A percentile compares a stretch with the other conserved stretches of the same genome.
phyloP scores from a whole-genome alignment of 176 grass and related monocot genomes.

The Zoysia pacifica region DNA sequence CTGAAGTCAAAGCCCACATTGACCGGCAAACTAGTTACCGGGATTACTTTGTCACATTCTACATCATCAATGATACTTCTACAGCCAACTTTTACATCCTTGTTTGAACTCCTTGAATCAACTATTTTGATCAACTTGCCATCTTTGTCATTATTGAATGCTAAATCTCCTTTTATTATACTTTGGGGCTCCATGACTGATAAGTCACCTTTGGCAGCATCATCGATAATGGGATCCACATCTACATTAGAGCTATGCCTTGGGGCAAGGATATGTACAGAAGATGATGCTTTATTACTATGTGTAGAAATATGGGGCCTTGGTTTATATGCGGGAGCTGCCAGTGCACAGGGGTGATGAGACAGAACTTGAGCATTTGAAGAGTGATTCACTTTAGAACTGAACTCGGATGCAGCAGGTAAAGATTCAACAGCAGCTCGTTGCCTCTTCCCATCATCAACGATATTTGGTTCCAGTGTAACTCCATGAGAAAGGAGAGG shows the following conservation, averaged over 20 bases:
- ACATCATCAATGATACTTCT: conserved; percentile 37
- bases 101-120: conserved; percentile 36
- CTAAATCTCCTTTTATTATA: conserved; percentile 21
- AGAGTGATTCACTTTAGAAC: conserved; percentile 35
- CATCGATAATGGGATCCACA: conserved; percentile 25
- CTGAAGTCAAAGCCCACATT: conserved; percentile 25
- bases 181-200: conserved; percentile 22
- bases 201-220: conserved; percentile 21
- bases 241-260: conserved; percentile 46
- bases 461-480: conserved; percentile 39
- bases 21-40: conserved; percentile 3
- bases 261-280: conserved; percentile 33
- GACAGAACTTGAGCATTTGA: conserved; percentile 15
- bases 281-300: conserved; percentile 39
- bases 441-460: conserved; percentile 42
- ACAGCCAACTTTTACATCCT: conserved; percentile 22
- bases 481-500: conserved; percentile 43
- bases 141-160: conserved; percentile 34
- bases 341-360: conserved; percentile 9
- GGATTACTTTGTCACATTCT: not conserved
- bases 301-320: conserved; percentile 18
- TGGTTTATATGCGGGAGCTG: conserved; percentile 35
- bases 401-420: conserved; percentile 36
- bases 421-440: conserved; percentile 35
- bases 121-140: conserved; percentile 4